Conservation (phyloP, 2,329 filamentous ascomycete species). For the Trichoderma sp. region DNA sequence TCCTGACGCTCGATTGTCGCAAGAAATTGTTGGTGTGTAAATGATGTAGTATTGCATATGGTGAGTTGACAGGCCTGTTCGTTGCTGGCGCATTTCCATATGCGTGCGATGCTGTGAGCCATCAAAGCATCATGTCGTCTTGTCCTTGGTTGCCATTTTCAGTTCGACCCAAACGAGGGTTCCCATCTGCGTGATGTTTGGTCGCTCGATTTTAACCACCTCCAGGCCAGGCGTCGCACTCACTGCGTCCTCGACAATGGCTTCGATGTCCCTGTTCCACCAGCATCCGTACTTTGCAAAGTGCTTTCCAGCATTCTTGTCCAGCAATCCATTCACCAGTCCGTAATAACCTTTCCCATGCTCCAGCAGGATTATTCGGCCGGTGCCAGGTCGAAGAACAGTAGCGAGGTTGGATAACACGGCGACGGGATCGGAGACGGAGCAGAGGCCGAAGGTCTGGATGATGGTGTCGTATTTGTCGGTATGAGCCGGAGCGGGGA, state of each 20-base stretch:
- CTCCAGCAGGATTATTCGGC: constrained; percentile 60
- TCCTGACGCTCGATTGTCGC: not conserved
- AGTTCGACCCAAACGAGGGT: constrained; percentile 60
- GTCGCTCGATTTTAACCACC: constrained; percentile 52
- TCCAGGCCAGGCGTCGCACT: constrained; percentile 51
- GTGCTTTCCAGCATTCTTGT: constrained; percentile 53
- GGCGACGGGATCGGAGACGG: constrained; percentile 53
- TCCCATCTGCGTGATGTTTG: constrained; percentile 52
- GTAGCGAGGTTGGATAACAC: constrained; percentile 54
- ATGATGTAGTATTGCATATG: not conserved
- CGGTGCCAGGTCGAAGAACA: constrained; percentile 51
- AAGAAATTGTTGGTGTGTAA: not conserved
- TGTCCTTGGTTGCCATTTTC: constrained; percentile 35
- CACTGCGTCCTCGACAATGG: constrained; percentile 50
- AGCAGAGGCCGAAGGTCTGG: constrained; percentile 64
- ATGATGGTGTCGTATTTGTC: constrained; percentile 59
- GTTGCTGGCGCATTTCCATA: not conserved
- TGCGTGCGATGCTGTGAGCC: not conserved
- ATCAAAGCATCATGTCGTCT: not conserved
- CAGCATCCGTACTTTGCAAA: constrained; percentile 62
- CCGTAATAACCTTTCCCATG: constrained; percentile 57
- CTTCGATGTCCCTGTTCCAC: constrained; percentile 64
- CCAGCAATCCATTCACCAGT: constrained; percentile 54
- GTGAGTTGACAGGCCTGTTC: not conserved
- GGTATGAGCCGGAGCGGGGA: constrained; percentile 42